Evolutionary conservation across 192 early-diverging fungal species (phyloP).

Genomic region (Gonapodya prolifera): DNA sequence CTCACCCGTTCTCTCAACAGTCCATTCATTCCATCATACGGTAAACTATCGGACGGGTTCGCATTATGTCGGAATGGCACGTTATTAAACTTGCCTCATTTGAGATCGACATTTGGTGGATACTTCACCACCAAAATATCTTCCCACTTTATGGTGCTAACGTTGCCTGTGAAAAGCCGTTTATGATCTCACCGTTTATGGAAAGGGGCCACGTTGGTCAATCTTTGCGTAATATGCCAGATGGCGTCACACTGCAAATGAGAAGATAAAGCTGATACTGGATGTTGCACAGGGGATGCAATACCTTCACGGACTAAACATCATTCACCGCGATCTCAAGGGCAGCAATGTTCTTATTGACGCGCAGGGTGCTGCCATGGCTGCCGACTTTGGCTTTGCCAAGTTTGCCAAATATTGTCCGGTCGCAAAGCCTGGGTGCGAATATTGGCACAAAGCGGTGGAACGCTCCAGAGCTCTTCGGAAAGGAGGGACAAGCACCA

Average conservation of each 20-base stretch:
- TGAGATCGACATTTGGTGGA: not conserved
- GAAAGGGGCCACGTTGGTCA: not conserved
- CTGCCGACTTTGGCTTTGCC: slow-evolving; percentile 71
- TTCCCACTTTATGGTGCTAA: not conserved
- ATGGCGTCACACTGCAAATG: not conserved
- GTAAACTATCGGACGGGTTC: too few species aligned
- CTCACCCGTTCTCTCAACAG: too few species aligned
- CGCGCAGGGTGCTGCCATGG: slow-evolving; percentile 67
- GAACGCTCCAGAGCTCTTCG: not conserved
- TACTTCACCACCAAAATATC: not conserved
- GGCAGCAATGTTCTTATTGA: slow-evolving; percentile 84
- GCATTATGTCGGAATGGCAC: too few species aligned
- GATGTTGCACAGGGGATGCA: not conserved
- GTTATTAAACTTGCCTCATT: not conserved
- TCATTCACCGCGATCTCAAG: slow-evolving; percentile 97
- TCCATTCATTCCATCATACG: too few species aligned
- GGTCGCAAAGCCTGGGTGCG: not conserved
- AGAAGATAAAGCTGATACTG: not conserved
- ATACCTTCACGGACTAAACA: slow-evolving; percentile 23
- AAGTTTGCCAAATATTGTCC: not conserved
- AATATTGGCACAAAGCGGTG: not conserved
- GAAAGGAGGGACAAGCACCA: not conserved
- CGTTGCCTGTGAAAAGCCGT: not conserved
- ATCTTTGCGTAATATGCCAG: not conserved
- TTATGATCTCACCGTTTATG: not conserved